Evolutionary conservation across 1,284 basidiomycete species (phyloP).

Genomic region (Erythrobasidium hasegawianum): DNA sequence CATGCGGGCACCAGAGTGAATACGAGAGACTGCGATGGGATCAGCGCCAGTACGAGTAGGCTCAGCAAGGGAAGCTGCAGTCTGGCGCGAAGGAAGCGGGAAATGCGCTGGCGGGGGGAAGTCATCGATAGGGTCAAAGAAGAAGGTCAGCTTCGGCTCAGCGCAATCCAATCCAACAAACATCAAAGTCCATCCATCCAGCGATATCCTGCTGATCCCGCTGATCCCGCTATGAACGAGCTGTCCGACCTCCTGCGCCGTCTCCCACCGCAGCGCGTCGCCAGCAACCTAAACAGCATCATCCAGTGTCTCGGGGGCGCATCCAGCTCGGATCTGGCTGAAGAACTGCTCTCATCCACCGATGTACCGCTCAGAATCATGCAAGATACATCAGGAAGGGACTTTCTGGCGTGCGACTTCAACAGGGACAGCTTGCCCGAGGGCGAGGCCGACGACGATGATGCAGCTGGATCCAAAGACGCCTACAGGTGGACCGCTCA

Average conservation of each 20-base stretch:
- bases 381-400: conserved; percentile 75
- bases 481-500: conserved; percentile 82
- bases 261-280: conserved; percentile 84
- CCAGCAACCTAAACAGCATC: conserved; percentile 79
- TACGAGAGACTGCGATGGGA: conserved; percentile 5
- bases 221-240: conserved; percentile 20
- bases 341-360: conserved; percentile 89
- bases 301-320: conserved; percentile 57
- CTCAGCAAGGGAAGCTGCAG: conserved; percentile 1
- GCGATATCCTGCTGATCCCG: too few relatives aligned
- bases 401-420: conserved; percentile 95
- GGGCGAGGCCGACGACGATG: conserved; percentile 15
- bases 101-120: too few relatives aligned
- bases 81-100: background rate
- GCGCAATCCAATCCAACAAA: too few relatives aligned
- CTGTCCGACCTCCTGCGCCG: conserved; percentile 79
- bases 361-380: conserved; percentile 87
- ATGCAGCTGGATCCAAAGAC: conserved; percentile 52
- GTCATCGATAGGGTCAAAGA: too few relatives aligned
- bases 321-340: conserved; percentile 65
- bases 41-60: conserved; percentile 11
- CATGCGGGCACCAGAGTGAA: conserved; percentile 18
- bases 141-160: too few relatives aligned
- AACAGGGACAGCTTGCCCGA: conserved; percentile 72
- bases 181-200: too few relatives aligned